Evolutionary conservation across 2,329 filamentous ascomycete species (phyloP).

Genomic region (Neofusicoccum umdonicola): DNA sequence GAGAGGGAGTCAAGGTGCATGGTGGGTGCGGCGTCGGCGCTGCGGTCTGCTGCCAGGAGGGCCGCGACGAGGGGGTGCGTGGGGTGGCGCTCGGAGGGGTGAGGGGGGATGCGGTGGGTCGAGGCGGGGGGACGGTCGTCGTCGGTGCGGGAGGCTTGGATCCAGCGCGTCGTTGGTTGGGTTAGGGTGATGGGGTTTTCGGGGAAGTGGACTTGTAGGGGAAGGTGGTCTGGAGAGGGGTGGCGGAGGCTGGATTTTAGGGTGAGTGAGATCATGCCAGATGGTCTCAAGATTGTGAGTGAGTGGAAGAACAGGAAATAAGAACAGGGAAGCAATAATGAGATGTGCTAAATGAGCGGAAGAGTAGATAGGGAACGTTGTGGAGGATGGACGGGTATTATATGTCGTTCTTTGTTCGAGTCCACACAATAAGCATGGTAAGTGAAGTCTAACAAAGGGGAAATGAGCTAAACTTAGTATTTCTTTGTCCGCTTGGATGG

Average conservation of each 20-base stretch:
- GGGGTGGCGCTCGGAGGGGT: too few relatives aligned
- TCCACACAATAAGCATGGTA: not conserved
- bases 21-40: too few relatives aligned
- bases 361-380: rapidly evolving
- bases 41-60: too few relatives aligned
- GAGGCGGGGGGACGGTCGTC: too few relatives aligned
- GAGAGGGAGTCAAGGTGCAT: too few relatives aligned
- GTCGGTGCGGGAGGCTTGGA: not conserved
- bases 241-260: not conserved
- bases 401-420: not conserved
- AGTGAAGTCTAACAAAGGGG: not conserved
- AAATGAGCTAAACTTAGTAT: not conserved
- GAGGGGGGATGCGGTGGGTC: too few relatives aligned
- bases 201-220: not conserved
- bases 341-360: not conserved
- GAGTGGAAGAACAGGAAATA: too few relatives aligned
- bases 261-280: not conserved
- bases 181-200: not conserved
- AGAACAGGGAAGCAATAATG: too few relatives aligned
- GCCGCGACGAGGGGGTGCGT: too few relatives aligned
- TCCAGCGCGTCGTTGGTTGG: not conserved
- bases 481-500: not conserved
- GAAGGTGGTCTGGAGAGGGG: too few relatives aligned
- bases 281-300: not conserved
- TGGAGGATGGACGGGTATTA: not conserved